Percentiles rank a stretch among this genome's conserved stretches.
These are phyloP conservation scores for Psilocybe cubensis DNA, from an alignment of 768 basidiomycete species.

Conservation along the genomic window DNA sequence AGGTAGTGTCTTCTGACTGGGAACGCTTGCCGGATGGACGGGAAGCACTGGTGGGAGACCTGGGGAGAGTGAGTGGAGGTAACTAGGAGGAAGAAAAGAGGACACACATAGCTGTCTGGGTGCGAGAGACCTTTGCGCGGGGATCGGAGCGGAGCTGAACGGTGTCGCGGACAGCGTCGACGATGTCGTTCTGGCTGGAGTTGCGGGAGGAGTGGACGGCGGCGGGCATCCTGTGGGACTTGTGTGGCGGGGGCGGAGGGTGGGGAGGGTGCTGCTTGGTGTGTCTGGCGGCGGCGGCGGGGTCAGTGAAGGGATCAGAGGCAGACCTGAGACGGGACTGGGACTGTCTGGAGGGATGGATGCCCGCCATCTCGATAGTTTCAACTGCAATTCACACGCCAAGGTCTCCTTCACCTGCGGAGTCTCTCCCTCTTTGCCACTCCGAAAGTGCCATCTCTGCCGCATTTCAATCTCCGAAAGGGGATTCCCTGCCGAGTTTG, in stretches of 20 bases:
- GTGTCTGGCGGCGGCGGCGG: conserved; percentile 19
- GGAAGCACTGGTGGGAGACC: conserved; percentile 21
- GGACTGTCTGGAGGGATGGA: conserved; percentile 25
- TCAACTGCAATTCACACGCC: conserved; percentile 33
- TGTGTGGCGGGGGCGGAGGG: conserved; percentile 45
- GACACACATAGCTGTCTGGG: conserved; percentile 58
- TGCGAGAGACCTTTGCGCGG: conserved; percentile 58
- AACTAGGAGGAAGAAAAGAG: conserved; percentile 13
- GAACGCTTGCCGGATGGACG: conserved; percentile 44
- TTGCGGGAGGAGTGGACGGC: conserved; percentile 27
- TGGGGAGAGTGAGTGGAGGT: conserved; percentile 19
- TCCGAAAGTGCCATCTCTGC: no score
- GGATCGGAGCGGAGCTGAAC: conserved; percentile 48
- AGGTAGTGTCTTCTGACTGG: conserved; percentile 49
- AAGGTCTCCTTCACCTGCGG: conserved; percentile 22
- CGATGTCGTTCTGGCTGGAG: conserved; percentile 46
- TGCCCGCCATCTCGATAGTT: conserved; percentile 34
- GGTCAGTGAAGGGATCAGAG: conserved; percentile 60
- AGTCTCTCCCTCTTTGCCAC: not conserved
- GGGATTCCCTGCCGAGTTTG: no score
- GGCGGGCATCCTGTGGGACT: conserved; percentile 37
- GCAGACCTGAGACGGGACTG: conserved; percentile 47
- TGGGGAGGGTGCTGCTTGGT: conserved; percentile 29
- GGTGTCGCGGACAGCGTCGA: conserved; percentile 72
- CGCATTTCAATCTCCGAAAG: no score